Evolutionary conservation across 257 asterid genomes (phyloP), one percentile per base, ranked within the genome.

Genomic region (Jacaranda copaia): DNA sequence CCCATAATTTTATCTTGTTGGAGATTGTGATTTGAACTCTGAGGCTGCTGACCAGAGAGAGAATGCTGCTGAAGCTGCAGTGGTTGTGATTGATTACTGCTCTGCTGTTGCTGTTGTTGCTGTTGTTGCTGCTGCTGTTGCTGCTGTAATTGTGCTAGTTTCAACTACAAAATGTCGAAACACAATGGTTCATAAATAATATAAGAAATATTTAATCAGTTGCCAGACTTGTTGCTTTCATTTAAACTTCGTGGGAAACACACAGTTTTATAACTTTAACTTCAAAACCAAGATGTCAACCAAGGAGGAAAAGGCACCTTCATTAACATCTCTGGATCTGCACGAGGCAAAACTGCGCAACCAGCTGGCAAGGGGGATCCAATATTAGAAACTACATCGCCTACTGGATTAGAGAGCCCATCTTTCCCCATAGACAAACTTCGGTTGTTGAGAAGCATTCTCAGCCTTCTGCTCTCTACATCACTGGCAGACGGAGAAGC

Each of bases 401-500:
- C 99, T 52, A 86, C 91, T 5, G 97, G 83, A 84, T 90, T 89
- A n/a, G 96, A 78, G 63, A 89, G 90, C 36, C 97, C 97, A 55
- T 94, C 98, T 90, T 92, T 92, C 61, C 98, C 97, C 93, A 94
- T 89, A 43, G 91, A 80, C 88, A 90, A 79, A 77, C 83, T 90
- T 83, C 97, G 87, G 74, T 83, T 91, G 77, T 83, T 93, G 72
- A 90, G 82, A 79, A 96, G 97, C 99, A 91, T 91, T 79, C 96
- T 90, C 8, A 96, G 86, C 89, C 97, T 93, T 85, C 97, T 84
- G 87, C 94, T 90, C 72, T 96, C 99, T 10, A 85, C 78, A 57
- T 96, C 99, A 71, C 63, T 86, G 58, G 93, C 90, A 60, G 98
- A 88, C n/a, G 97, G 89, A 15, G 99, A 96, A n/a, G 96, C 85